Conservation (phyloP, 202 grass and related monocot genomes). For the Zizania palustris region DNA sequence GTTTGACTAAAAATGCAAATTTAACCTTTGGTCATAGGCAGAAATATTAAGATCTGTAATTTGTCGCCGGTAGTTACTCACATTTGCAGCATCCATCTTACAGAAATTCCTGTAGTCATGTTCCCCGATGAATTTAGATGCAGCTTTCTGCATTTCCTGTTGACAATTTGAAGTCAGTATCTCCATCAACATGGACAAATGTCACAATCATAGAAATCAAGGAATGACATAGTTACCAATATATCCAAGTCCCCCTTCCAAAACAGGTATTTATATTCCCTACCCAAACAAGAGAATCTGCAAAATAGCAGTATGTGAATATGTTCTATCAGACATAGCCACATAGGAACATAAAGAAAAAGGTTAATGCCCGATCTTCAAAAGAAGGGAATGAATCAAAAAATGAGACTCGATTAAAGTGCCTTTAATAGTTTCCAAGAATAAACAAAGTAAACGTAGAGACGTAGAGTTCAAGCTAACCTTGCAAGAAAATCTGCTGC, state of each 20-base stretch:
- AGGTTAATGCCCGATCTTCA: background rate
- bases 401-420: background rate
- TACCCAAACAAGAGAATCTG: slow-evolving; percentile 89
- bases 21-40: slow-evolving; percentile 61
- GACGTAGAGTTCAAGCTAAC: slow-evolving; percentile 49
- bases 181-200: slow-evolving; percentile 22
- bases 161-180: slow-evolving; percentile 27
- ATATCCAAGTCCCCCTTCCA: slow-evolving; percentile 79
- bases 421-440: slow-evolving; percentile 3
- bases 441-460: slow-evolving; percentile 6
- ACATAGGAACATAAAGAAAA: slow-evolving; percentile 24
- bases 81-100: slow-evolving; percentile 97
- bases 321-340: slow-evolving; percentile 15
- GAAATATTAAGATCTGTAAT: slow-evolving; percentile 90
- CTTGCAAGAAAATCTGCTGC: slow-evolving; percentile 82
- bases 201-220: slow-evolving; percentile 35
- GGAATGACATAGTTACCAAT: slow-evolving; percentile 48
- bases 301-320: slow-evolving; percentile 36
- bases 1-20: slow-evolving; percentile 32
- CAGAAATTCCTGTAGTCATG: slow-evolving; percentile 98
- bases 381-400: slow-evolving; percentile 7
- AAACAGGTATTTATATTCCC: slow-evolving; percentile 94
- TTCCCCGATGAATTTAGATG: slow-evolving; percentile 76
- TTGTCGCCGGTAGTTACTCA: slow-evolving; percentile 75
- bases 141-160: slow-evolving; percentile 89